A percentile compares a stretch with the other conserved stretches of the same genome.
Evolutionary conservation across 2,329 filamentous ascomycete genomes (phyloP).

Genomic region (Exophiala viscosa): DNA sequence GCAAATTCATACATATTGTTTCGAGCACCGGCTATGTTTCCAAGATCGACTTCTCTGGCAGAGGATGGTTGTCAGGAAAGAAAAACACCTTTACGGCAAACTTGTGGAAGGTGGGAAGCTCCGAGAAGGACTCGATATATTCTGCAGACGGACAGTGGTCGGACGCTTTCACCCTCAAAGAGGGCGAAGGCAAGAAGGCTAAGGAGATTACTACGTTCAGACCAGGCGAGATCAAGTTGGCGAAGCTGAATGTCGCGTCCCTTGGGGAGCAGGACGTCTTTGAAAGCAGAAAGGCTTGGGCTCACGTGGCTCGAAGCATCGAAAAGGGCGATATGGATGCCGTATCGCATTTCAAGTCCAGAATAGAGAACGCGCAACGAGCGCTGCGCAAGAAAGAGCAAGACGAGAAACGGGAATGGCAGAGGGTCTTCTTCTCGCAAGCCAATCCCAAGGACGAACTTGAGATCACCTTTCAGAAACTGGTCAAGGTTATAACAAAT

Average conservation of each 20-base stretch:
- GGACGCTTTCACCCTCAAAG: slow-evolving; percentile 25
- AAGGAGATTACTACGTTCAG: slow-evolving; percentile 55
- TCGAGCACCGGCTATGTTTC: slow-evolving; percentile 82
- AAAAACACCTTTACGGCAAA: slow-evolving; percentile 84
- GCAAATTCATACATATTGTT: slow-evolving; percentile 77
- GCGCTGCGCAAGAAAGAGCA: slow-evolving; percentile 71
- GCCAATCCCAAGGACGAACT: slow-evolving; percentile 33
- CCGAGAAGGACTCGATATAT: slow-evolving; percentile 63
- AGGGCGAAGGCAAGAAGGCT: slow-evolving; percentile 39
- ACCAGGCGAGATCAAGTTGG: slow-evolving; percentile 51
- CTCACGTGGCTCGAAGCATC: slow-evolving; percentile 78
- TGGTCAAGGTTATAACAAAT: slow-evolving; percentile 39
- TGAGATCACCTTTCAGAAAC: slow-evolving; percentile 38
- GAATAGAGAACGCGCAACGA: slow-evolving; percentile 88
- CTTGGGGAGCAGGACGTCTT: slow-evolving; percentile 79
- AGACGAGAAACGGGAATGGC: slow-evolving; percentile 71
- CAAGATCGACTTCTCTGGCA: slow-evolving; percentile 89
- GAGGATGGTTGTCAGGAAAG: slow-evolving; percentile 91
- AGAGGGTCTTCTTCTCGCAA: slow-evolving; percentile 71
- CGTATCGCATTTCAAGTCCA: slow-evolving; percentile 73
- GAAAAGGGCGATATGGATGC: slow-evolving; percentile 78
- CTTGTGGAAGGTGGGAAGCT: slow-evolving; percentile 66
- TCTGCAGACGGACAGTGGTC: slow-evolving; percentile 90
- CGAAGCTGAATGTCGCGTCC: slow-evolving; percentile 67
- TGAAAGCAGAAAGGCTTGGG: slow-evolving; percentile 85